phyloP scores from a whole-genome alignment of 2,329 filamentous ascomycete species.

The Mariannaea sp. region DNA sequence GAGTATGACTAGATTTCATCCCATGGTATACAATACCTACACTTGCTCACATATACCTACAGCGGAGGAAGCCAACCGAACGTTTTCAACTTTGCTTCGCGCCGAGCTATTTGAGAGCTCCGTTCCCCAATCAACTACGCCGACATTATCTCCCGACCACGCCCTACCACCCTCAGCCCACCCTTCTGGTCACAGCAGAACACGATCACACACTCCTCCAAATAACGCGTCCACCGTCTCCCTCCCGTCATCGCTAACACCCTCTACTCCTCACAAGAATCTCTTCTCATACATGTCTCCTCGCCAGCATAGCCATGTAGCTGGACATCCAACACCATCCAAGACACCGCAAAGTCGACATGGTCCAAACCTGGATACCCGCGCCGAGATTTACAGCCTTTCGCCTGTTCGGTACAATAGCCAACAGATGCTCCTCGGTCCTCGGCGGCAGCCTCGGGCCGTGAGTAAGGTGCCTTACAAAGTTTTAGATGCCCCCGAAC shows the following conservation, averaged over 20 bases:
- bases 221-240: slow-evolving; percentile 63
- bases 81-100: slow-evolving; percentile 84
- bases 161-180: slow-evolving; percentile 54
- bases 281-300: slow-evolving; percentile 91
- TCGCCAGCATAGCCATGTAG: slow-evolving; percentile 68
- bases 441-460: slow-evolving; percentile 83
- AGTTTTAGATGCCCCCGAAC: slow-evolving; percentile 91
- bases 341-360: slow-evolving; percentile 88
- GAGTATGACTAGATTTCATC: slow-evolving; percentile 59
- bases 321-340: slow-evolving; percentile 84
- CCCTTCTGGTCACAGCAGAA: slow-evolving; percentile 65
- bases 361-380: slow-evolving; percentile 84
- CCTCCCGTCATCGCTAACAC: slow-evolving; percentile 78
- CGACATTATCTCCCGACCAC: slow-evolving; percentile 65
- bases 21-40: not conserved
- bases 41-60: slow-evolving; percentile 16
- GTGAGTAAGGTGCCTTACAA: slow-evolving; percentile 98
- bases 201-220: slow-evolving; percentile 81
- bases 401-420: slow-evolving; percentile 93
- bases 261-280: slow-evolving; percentile 96
- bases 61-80: slow-evolving; percentile 94
- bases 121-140: slow-evolving; percentile 78
- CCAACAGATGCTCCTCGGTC: slow-evolving; percentile 90
- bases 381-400: slow-evolving; percentile 92
- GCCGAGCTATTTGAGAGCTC: slow-evolving; percentile 91